Conservation (phyloP, 331 rosid species). For the Phaseolus coccineus region DNA sequence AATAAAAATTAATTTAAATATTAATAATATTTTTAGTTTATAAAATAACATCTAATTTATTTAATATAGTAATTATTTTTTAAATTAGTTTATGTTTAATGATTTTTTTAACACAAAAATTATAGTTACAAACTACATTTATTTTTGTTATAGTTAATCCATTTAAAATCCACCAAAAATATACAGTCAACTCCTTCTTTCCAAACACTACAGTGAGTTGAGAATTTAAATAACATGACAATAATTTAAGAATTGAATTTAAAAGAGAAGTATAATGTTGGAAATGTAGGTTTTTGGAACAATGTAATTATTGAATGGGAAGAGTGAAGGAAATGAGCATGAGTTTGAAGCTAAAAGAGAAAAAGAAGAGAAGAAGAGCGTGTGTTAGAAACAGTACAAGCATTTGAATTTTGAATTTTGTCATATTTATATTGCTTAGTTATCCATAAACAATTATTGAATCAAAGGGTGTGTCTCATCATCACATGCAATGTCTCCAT, state of each 20-base stretch:
- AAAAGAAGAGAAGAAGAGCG: not conserved
- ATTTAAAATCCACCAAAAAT: too few relatives aligned
- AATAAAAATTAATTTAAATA: too few relatives aligned
- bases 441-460: conserved; percentile 52
- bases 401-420: conserved; percentile 49
- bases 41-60: too few relatives aligned
- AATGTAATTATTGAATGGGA: conserved; percentile 35
- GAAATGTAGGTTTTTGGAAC: not conserved
- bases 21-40: too few relatives aligned
- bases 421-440: conserved; percentile 46
- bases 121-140: too few relatives aligned
- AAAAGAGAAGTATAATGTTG: not conserved
- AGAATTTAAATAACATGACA: not conserved
- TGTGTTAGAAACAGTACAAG: conserved; percentile 15
- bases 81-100: too few relatives aligned
- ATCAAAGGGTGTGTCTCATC: conserved; percentile 38
- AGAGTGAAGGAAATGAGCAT: conserved; percentile 42
- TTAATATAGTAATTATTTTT: too few relatives aligned
- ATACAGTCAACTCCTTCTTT: too few relatives aligned
- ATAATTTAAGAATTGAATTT: too few relatives aligned
- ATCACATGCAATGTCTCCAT: conserved; percentile 73
- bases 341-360: conserved; percentile 7
- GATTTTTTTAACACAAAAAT: too few relatives aligned
- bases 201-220: too few relatives aligned
- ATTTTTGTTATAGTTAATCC: too few relatives aligned